Percentiles rank a stretch among this genome's conserved stretches.
phyloP scores from a whole-genome alignment of 2,329 filamentous ascomycete genomes.

The Trichoderma breve region DNA sequence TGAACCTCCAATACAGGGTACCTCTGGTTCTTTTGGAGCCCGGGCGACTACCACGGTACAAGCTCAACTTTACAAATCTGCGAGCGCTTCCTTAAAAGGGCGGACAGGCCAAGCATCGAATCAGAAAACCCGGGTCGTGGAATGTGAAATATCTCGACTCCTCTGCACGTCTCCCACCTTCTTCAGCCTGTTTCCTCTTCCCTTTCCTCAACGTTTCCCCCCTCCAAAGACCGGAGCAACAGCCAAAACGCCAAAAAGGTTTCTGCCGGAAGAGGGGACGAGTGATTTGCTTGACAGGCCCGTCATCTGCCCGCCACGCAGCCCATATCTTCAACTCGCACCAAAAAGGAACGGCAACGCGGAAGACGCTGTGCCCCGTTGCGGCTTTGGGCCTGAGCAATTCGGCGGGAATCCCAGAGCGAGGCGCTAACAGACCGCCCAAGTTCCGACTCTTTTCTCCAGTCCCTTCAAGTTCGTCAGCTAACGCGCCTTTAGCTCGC shows the following conservation, averaged over 20 bases:
- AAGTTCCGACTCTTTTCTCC: background rate
- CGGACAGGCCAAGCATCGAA: background rate
- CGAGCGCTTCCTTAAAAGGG: background rate
- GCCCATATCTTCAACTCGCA: background rate
- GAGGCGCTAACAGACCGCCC: background rate
- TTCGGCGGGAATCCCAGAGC: background rate
- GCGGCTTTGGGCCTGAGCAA: background rate
- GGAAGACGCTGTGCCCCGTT: slow-evolving; percentile 1
- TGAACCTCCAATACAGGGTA: background rate
- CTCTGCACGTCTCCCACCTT: background rate
- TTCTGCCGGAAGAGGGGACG: background rate
- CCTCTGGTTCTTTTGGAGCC: background rate
- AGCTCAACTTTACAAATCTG: slow-evolving; percentile 1
- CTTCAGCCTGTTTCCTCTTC: background rate
- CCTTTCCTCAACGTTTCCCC: background rate
- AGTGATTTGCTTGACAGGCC: background rate
- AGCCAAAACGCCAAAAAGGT: background rate
- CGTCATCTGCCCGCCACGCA: slow-evolving; percentile 1
- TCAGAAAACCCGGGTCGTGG: background rate
- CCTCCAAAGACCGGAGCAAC: background rate
- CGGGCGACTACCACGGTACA: background rate
- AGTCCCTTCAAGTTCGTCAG: background rate
- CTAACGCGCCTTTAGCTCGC: background rate
- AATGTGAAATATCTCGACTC: background rate
- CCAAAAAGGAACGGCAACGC: background rate